Base-by-base conservation (phyloP, 495 filamentous ascomycete species). In the Pseudevernia furfuracea region DNA sequence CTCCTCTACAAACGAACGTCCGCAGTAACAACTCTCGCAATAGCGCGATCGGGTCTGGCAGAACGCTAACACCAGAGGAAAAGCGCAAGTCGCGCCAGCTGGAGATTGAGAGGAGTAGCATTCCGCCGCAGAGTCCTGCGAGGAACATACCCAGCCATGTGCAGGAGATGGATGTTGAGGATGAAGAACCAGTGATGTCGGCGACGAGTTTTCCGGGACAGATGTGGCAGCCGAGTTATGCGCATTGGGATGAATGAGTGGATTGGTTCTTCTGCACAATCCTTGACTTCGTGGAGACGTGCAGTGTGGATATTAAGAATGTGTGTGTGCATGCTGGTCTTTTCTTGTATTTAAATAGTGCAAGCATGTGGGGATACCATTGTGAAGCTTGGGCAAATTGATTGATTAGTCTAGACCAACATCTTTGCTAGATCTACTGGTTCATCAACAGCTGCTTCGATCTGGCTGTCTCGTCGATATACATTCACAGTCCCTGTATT, bases 181-280 rank as follows among this genome's bases (percentile, higher is more conserved):
- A 79, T 4, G 74, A 77, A 34, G 85, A 87, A 30, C 78, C 79
- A 52, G 78, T 82, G 39, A 93, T 93, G 89, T 88, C 80, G 49
- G 86, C 88, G 11, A 91, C 89, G 15, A 84, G 86, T 36, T 93
- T 91, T 71, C 89, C 89, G 4, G 89, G 89, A 2, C 88, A 92
- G 77, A 89, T 90, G 74, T 92, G 89, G 89, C 85, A 84, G 72
- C 89, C 89, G 30, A 67, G 72, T 43, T 59, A 67, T 59, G 52
- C 39, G 39, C 62, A 64, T 64, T 64, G 62, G 62, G 62, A 64
- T 11, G 62, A 56, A 1, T 55, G 58, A n/a, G 19, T 8, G 43
- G 43, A 10, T 44, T 12, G 19, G 43, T n/a, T 8, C 2, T n/a
- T n/a, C 2, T 41, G 4, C 39, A 4, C 0, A 0, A 36, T 36